Evolutionary conservation across 495 filamentous ascomycete species (phyloP), one percentile per base, ranked within the genome.

Genomic region (Tuber microsphaerosporum): DNA sequence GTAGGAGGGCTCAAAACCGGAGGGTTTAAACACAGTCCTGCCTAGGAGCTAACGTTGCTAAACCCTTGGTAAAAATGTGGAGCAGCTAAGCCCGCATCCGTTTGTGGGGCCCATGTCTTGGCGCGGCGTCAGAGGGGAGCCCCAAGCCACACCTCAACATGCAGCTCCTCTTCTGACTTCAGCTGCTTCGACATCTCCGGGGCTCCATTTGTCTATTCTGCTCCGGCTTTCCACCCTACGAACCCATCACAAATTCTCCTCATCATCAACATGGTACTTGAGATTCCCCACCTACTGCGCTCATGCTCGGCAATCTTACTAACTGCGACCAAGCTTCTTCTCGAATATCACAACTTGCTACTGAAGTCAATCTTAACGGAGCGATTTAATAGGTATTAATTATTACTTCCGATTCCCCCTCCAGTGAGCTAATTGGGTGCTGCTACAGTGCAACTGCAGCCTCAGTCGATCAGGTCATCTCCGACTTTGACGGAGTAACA

Each of bases 341-440:
- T 99, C 81, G 95, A 99, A 84, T 99, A 99, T 84, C 95, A 98
- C 84, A 99, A 99, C 85, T 94, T 96, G 75, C 88, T 98, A 82
- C 97, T 99, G 83, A 93, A 97, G 86, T 92, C 93, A 74, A 89
- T 98, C 80, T 90, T 99, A 77, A 96, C 91, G 75, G 95, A 99
- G 86, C 92, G 95, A 79, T 94, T 98, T 86, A 91, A 92, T 65
- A 93, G 93, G 94, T 95, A 88, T 79, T 83, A 72, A 72, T 69
- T 46, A 56, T n/a, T 42, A 48, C 61, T 51, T 73, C 72, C 69
- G 74, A 75, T 78, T 74, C 10, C 75, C 73, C 75, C 75, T 46
- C 65, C 37, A 70, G 48, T 16, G 68, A 46, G 26, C 39, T 41
- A 71, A 42, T 69, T 73, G 74, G 80, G 43, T 65, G 43, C 39